These are phyloP conservation scores for Russula compacta DNA, from an alignment of 768 basidiomycete genomes.

Conservation along the genomic window DNA sequence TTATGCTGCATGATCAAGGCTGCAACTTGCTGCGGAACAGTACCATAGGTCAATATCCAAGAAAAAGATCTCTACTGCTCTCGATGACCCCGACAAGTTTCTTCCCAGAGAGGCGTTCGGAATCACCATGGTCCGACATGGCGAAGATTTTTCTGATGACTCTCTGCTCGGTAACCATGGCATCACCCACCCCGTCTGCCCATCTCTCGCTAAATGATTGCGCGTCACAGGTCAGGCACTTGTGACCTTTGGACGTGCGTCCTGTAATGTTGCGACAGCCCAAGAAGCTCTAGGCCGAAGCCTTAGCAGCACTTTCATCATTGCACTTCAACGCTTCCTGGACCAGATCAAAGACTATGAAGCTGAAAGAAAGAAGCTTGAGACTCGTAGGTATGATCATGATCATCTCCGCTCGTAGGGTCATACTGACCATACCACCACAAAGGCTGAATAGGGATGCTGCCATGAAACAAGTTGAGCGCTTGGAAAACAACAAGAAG, in stretches of 20 bases:
- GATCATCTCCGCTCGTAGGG: conserved; percentile 17
- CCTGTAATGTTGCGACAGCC: conserved; percentile 75
- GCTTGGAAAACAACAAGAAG: conserved; percentile 63
- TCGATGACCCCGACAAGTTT: conserved; percentile 30
- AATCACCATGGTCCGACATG: conserved; percentile 35
- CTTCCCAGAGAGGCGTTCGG: conserved; percentile 35
- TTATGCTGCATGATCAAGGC: not conserved
- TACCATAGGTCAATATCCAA: conserved; percentile 19
- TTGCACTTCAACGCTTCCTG: conserved; percentile 52
- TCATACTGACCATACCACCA: not conserved
- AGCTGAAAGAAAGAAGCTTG: conserved; percentile 71
- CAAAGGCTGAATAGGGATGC: conserved; percentile 69
- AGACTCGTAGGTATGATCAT: conserved; percentile 62
- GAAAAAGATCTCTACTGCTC: conserved; percentile 29
- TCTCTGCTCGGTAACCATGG: conserved; percentile 15
- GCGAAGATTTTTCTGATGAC: conserved; percentile 29
- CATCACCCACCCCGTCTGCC: not conserved
- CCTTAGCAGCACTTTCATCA: conserved; percentile 64
- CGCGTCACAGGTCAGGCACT: conserved; percentile 52
- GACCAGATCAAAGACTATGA: conserved; percentile 83
- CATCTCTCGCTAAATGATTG: not conserved
- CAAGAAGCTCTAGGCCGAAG: conserved; percentile 74
- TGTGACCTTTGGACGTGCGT: conserved; percentile 68
- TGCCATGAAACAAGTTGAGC: conserved; percentile 59
- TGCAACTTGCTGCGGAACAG: conserved; percentile 17